A percentile compares a stretch with the other conserved stretches of the same genome.
phyloP scores from a whole-genome alignment of 495 filamentous ascomycete species.

The Penicillium pulvis region DNA sequence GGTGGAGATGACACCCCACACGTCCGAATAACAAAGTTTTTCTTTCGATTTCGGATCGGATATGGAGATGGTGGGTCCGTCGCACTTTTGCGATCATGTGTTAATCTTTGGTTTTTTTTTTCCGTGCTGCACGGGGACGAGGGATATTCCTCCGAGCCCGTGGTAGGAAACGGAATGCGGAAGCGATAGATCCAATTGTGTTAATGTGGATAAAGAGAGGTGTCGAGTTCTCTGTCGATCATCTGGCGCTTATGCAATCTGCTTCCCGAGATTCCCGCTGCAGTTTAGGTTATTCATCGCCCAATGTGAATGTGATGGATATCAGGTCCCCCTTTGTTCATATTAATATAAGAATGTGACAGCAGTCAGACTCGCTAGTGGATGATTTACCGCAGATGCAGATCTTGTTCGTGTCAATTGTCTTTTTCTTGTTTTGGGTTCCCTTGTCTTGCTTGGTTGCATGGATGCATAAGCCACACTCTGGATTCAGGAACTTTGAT shows the following conservation, averaged over 20 bases:
- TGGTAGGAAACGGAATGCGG: background rate
- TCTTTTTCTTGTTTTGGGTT: background rate
- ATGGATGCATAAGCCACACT: background rate
- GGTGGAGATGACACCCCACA: conserved; percentile 6
- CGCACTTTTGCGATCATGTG: too few species aligned
- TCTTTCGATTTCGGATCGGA: background rate
- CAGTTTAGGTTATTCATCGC: background rate
- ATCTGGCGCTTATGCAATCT: conserved; percentile 13
- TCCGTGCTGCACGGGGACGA: background rate
- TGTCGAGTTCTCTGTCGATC: conserved; percentile 2
- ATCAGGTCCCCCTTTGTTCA: too few species aligned
- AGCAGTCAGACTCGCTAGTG: background rate
- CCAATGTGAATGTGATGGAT: background rate
- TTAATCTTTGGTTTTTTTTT: too few species aligned
- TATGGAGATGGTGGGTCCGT: too few species aligned
- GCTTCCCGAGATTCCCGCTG: conserved; percentile 12
- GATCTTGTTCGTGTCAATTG: background rate
- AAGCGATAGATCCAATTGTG: background rate
- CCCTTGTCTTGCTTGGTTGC: background rate
- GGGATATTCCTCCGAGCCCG: background rate
- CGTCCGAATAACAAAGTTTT: background rate
- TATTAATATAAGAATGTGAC: background rate
- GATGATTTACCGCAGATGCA: background rate
- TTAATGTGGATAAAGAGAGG: background rate
- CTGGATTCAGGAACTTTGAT: background rate